Percentiles rank a stretch among this genome's conserved stretches.
Evolutionary conservation across 345 rosid species (phyloP).

Genomic region (Odontarrhena argentea): DNA sequence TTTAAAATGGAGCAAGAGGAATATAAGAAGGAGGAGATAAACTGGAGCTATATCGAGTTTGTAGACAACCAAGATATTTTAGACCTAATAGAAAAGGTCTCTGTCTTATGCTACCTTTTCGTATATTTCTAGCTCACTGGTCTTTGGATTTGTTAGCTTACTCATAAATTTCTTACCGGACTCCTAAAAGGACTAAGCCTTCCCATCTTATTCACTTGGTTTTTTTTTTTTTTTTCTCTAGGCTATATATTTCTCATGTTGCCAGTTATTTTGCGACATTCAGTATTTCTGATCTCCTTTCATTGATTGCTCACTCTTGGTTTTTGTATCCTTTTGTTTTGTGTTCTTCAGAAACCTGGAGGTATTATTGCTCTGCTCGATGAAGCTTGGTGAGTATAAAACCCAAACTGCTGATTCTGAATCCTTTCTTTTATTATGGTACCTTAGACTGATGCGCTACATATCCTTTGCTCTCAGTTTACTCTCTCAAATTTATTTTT

Average conservation of each 20-base stretch:
- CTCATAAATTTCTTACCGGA: not conserved
- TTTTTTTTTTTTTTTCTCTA: not conserved
- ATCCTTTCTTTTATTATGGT: constrained; percentile 7
- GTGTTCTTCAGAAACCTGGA: constrained; percentile 93
- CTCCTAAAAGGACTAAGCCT: not conserved
- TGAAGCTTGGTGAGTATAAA: constrained; percentile 88
- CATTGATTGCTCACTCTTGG: constrained; percentile 23
- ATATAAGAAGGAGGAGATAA: constrained; percentile 90
- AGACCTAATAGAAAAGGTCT: constrained; percentile 95
- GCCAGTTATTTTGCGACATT: constrained; percentile 11
- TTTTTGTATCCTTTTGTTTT: constrained; percentile 15
- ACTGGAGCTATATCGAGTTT: constrained; percentile 99
- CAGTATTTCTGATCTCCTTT: constrained; percentile 24
- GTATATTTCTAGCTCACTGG: constrained; percentile 22
- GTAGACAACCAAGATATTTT: constrained; percentile 94
- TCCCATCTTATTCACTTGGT: not conserved
- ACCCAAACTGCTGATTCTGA: constrained; percentile 21
- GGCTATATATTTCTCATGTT: constrained; percentile 8
- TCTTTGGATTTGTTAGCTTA: constrained; percentile 10
- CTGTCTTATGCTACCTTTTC: constrained; percentile 16
- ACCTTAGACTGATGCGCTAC: not conserved
- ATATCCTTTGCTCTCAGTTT: constrained; percentile 19
- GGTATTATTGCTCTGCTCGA: constrained; percentile 98
- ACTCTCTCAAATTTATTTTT: constrained; percentile 26
- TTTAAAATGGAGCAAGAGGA: constrained; percentile 99